Base-by-base conservation (phyloP, 2,329 filamentous ascomycete genomes). In the Pochonia chlamydosporia region DNA sequence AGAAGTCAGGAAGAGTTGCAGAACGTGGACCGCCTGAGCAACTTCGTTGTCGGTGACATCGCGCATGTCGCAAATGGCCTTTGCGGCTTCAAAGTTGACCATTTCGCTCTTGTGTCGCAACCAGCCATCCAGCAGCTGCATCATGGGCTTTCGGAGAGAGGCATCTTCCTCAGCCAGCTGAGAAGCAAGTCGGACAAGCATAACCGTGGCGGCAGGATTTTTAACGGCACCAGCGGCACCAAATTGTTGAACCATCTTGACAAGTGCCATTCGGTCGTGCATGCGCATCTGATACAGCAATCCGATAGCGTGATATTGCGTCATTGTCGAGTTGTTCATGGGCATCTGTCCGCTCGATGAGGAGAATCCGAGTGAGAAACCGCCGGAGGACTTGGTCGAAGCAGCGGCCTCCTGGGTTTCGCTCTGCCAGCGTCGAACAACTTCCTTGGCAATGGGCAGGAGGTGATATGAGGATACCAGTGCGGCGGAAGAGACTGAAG, bases 181-280 rank as follows among this genome's bases (percentile, higher is more conserved):
- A 36, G 92, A 89, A 28, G 93, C 93, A 54, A 99, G 73, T 57
- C 93, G 82, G 47, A 99, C 93, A 24, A 99, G 78, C 81, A 99
- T 85, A 43, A 99, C 82, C 49, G 91, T 85, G 28, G 91, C 93
- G 50, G 92, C 89, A 18, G 93, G 90, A 68, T 88, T 96, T 82
- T 96, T 97, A 52, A 97, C 85, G 10, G 89, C 89, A 49, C 93
- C 93, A 14, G 90, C 82, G 45, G 85, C 85, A 44, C 90, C 90
- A 65, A 96, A 97, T 68, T 99, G 93, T 73, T 99, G 93, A n/a
- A 99, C 92, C 93, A 99, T 97, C 79, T 99, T 99, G 51, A 97
- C 92, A 59, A 99, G 73, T 20, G 93, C 91, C 93, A 99, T 99
- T 60, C 93, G 84, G 68, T 99, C 93, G 67, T 96, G 91, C 60